phyloP scores from a whole-genome alignment of 495 filamentous ascomycete genomes.

The Margaritispora aquatica region DNA sequence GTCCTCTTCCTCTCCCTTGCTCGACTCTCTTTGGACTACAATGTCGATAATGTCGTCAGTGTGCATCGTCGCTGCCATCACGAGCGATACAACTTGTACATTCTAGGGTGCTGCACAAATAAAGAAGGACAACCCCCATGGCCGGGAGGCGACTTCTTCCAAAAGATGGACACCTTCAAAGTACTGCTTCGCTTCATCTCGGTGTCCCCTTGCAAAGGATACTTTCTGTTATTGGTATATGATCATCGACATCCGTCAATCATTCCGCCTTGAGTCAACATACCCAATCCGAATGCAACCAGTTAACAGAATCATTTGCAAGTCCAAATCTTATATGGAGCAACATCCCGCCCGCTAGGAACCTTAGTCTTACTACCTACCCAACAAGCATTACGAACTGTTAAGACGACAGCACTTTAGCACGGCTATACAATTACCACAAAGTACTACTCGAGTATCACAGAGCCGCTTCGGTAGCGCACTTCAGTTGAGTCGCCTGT shows the following conservation, averaged over 20 bases:
- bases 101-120: constrained; percentile 10
- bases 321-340: constrained; percentile 17
- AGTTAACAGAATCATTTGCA: constrained; percentile 15
- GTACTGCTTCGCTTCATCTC: constrained; percentile 12
- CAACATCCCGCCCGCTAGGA: no score
- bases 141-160: constrained; percentile 22
- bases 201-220: constrained; percentile 24
- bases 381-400: constrained; percentile 2
- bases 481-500: constrained; percentile 12
- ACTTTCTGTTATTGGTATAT: constrained; percentile 18
- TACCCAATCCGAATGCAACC: no score
- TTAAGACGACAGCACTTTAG: constrained; percentile 7
- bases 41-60: constrained; percentile 9
- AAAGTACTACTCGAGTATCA: neutral
- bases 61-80: constrained; percentile 6
- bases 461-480: constrained; percentile 7
- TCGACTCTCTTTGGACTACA: neutral
- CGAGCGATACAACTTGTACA: neutral
- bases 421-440: neutral
- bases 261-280: constrained; percentile 6
- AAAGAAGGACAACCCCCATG: constrained; percentile 15
- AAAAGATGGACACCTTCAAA: constrained; percentile 27
- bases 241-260: constrained; percentile 1
- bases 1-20: neutral
- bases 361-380: constrained; percentile 10